Base-by-base conservation (phyloP, 148 eudicot genomes). In the Suaeda aralocaspica region DNA sequence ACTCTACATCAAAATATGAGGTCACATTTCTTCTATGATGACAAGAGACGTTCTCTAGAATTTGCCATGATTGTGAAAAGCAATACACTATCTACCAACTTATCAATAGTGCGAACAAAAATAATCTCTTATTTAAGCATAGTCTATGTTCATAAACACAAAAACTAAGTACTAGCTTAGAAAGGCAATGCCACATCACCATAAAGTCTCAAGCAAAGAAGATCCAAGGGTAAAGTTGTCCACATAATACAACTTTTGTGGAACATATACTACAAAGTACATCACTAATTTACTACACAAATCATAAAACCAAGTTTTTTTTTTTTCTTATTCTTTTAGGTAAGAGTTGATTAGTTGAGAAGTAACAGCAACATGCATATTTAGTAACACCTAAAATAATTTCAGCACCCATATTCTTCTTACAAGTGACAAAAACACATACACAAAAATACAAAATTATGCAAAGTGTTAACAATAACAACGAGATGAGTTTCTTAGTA, bases 401-500 rank as follows among this genome's bases (percentile, higher is more conserved):
- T 34, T 19, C 64, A 31, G 12, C 24, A 59, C 61, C 28, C 22
- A 59, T 30, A 12, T 59, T 59, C 39, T 59, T 34, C 25, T 31
- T 33, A 1, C 41, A 36, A 36, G 8, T 3, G 8, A 36, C 4
- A 36, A 36, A 36, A 36, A 36, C 18, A 59, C 30, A n/a, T n/a
- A n/a, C 30, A 30, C 14, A 3, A 1, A 19, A 13, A 31, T 9
- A 6, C 21, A 18, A 28, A 12, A 41, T 0, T n/a, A 63, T 63
- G 67, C 67, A 39, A 50, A 63, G 31, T 9, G 44, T 22, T 42
- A 26, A 61, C 2, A 68, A 60, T 30, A 79, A 72, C 33, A 59
- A 81, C 9, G 77, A 80, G 41, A 73, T 82, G 39, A 72, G 74
- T 52, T 82, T 85, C 72, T 77, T 83, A 14, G 84, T 78, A 65